These are phyloP conservation scores for Picea glauca DNA, from an alignment of 75 land plant species.

Conservation along the genomic window DNA sequence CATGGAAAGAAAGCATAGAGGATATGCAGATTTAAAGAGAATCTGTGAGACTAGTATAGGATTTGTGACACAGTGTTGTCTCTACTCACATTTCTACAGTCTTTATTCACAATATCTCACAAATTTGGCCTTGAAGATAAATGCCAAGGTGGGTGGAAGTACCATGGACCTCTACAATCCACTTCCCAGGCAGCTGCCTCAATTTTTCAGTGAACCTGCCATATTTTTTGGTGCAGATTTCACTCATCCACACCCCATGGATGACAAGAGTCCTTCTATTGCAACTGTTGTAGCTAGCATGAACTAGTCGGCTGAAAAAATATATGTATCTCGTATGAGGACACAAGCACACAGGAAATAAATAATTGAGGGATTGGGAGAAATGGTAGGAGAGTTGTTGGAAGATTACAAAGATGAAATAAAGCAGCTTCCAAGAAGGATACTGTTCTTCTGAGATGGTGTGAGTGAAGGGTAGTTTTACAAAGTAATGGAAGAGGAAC, in stretches of 20 bases:
- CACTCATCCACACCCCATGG: conserved; percentile 85
- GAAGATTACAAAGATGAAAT: conserved; percentile 50
- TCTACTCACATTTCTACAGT: conserved; percentile 45
- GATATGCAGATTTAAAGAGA: conserved; percentile 87
- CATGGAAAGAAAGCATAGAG: conserved; percentile 71
- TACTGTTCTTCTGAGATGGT: conserved; percentile 94
- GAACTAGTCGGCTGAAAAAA: conserved; percentile 87
- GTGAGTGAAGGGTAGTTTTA: conserved; percentile 91
- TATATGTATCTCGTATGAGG: conserved; percentile 67
- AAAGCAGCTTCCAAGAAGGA: conserved; percentile 38
- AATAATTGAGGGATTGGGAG: conserved; percentile 59
- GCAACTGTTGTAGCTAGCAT: conserved; percentile 95
- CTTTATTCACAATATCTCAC: conserved; percentile 68
- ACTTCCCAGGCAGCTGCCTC: conserved; percentile 54
- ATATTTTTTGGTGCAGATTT: conserved; percentile 97
- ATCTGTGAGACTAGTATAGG: conserved; percentile 81
- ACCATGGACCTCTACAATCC: conserved; percentile 65
- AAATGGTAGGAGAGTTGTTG: conserved; percentile 74
- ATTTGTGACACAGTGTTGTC: conserved; percentile 84
- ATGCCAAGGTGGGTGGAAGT: conserved; percentile 85
- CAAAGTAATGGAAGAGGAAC: conserved; percentile 68
- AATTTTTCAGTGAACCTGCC: conserved; percentile 50
- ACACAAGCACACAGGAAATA: conserved; percentile 77
- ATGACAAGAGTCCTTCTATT: conserved; percentile 79
- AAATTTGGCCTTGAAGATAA: conserved; percentile 86